Evolutionary conservation across 1,284 basidiomycete genomes (phyloP), one percentile per base, ranked within the genome.

Genomic region (Laetiporus sulphureus): DNA sequence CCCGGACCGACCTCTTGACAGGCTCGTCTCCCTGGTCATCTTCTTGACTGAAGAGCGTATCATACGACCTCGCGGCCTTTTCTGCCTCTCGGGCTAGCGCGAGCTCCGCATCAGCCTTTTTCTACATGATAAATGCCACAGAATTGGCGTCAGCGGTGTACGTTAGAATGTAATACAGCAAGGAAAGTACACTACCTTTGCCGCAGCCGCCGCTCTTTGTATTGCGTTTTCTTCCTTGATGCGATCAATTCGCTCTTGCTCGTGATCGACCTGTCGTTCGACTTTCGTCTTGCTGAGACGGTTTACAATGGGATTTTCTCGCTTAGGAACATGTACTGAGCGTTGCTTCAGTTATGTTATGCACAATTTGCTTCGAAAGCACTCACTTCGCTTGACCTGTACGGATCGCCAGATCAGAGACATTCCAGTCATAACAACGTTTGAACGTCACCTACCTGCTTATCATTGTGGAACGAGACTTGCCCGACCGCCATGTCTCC

Each of bases 401-500:
- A 15, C 13, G 8, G 6, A 2, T 3, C 2, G 24, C 18, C 24
- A 12, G 11, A 19, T 15, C 19, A 16, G 25, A 11, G 8, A 19
- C 18, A 15, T 12, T 15, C 10, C 29, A 21, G 33, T 24, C 16
- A 23, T 8, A 15, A 12, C 25, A 32, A 40, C 13, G 16, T 13
- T 2, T 11, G 5, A 24, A 18, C 18, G 34, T 21, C 12, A 50
- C 69, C 40, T 42, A 90, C 90, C 63, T 75, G 75, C 55, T 92
- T 89, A 60, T 97, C 92, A 43, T 73, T 88, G 55, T 95, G 87
- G 61, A 99, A 99, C 0, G 91, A 86, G 0, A 99, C 96, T 55
- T 94, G 85, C 0, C 96, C 95, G 2, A 94, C 83, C 0, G 91
- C 91, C 91, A 95, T 95, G 58, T 95, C 91, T 1, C 93, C 93